Percentiles rank a stretch among this genome's conserved stretches.
Evolutionary conservation across 2,329 filamentous ascomycete species (phyloP).

Genomic region (Colletotrichum horii): DNA sequence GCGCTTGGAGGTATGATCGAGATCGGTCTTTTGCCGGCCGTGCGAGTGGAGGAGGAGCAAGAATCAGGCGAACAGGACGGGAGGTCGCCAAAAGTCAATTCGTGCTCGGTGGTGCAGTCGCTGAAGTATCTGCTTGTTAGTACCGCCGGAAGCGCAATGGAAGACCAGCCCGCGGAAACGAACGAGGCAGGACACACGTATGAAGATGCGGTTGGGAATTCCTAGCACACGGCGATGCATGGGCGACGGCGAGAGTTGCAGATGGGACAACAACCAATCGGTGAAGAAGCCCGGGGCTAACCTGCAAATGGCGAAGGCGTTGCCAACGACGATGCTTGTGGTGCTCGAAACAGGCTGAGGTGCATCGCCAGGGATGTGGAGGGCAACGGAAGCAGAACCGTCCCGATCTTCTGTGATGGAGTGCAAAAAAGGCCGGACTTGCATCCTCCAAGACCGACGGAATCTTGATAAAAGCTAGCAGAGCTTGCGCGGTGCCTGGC

Average conservation of each 20-base stretch:
- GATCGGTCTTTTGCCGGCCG: background rate
- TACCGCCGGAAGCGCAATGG: background rate
- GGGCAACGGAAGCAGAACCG: background rate
- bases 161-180: background rate
- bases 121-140: background rate
- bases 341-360: slow-evolving; percentile 4
- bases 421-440: background rate
- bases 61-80: background rate
- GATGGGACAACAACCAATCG: background rate
- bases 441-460: background rate
- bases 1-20: slow-evolving; percentile 5
- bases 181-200: background rate
- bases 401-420: background rate
- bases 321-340: background rate
- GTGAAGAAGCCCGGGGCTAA: background rate
- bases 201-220: background rate
- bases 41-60: background rate
- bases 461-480: background rate
- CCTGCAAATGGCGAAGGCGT: background rate
- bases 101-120: background rate
- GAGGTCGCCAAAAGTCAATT: background rate
- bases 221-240: background rate
- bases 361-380: slow-evolving; percentile 7
- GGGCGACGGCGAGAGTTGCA: background rate
- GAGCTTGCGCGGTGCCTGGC: background rate